phyloP scores from a whole-genome alignment of 2,329 filamentous ascomycete genomes.

The Annulohypoxylon truncatum region DNA sequence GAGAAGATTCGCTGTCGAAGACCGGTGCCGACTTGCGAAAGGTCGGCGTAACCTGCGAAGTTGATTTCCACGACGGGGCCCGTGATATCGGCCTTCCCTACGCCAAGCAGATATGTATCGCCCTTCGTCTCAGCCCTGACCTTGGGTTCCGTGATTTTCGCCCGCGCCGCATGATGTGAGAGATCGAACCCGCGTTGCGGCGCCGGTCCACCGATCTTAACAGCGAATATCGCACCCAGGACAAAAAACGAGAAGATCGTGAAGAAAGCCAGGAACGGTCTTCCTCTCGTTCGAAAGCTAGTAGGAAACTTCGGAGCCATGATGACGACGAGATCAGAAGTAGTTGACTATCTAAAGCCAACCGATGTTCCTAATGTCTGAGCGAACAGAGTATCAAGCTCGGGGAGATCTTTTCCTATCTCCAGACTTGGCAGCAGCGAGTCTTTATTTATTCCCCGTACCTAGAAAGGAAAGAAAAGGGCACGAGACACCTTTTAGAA shows the following conservation, averaged over 20 bases:
- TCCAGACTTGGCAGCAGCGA: conserved; percentile 6
- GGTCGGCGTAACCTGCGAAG: conserved; percentile 88
- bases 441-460: conserved; percentile 24
- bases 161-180: conserved; percentile 29
- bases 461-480: conserved; percentile 14
- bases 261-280: conserved; percentile 45
- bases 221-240: conserved; percentile 50
- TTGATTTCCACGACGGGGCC: conserved; percentile 88
- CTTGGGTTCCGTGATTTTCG: conserved; percentile 23
- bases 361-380: conserved; percentile 2
- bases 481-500: conserved; percentile 32
- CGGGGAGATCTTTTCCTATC: conserved; percentile 2
- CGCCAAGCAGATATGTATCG: conserved; percentile 62
- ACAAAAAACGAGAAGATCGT: conserved; percentile 52
- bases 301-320: conserved; percentile 39
- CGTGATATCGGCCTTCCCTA: conserved; percentile 66
- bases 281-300: conserved; percentile 40
- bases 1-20: conserved; percentile 87
- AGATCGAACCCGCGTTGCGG: conserved; percentile 36
- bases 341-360: conserved; percentile 4
- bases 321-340: conserved; percentile 27
- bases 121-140: conserved; percentile 46
- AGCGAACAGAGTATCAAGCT: conserved; percentile 13
- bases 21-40: conserved; percentile 82
- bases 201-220: conserved; percentile 29